Evolutionary conservation across 192 early-diverging fungal genomes (phyloP), one percentile per base, ranked within the genome.

Genomic region (Blastocladiella britannica): DNA sequence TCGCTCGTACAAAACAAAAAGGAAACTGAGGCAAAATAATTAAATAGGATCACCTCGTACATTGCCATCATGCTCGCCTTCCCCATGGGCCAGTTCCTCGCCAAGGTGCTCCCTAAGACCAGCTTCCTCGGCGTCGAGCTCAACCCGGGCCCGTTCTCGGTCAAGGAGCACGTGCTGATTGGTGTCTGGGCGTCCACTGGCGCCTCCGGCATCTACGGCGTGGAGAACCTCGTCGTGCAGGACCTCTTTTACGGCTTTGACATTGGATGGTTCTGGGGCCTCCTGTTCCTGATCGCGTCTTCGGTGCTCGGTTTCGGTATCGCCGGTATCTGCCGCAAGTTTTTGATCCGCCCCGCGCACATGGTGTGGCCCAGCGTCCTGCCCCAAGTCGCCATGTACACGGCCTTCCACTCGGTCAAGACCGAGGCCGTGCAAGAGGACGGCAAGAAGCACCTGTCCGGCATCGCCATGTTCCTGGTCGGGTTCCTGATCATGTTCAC

Each of bases 111-210:
- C 51, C 84, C 85, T 7, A 68, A 66, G 12, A 59, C 62, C 27
- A 72, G 65, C n/a, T 65, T 82, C 58, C 54, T 51, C 9, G 53
- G 74, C 0, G 78, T 79, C 60, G 71, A 77, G 8, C 73, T 88
- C 28, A 92, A 92, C 59, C 83, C 85, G 0, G 89, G 89, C 0
- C 88, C 82, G 18, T 92, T 91, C 70, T 80, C 72, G 59, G 79
- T 88, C 60, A 94, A 94, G 65, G 91, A 89, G 59, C 86, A 90
- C 62, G 87, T 84, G 4, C 70, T 93, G 20, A 84, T 88, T 27
- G 79, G 78, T 18, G 73, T 90, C 54, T 81, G 88, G 65, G 82
- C 81, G 26, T 79, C 77, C 30, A 74, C 81, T 22, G 79, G 76
- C 26, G 81, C 75, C 8, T 76, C 78, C 29, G 80, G 81, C n/a